Evolutionary conservation across 805 yeast genomes (phyloP).

Genomic region (Wickerhamomyces silvicola): DNA sequence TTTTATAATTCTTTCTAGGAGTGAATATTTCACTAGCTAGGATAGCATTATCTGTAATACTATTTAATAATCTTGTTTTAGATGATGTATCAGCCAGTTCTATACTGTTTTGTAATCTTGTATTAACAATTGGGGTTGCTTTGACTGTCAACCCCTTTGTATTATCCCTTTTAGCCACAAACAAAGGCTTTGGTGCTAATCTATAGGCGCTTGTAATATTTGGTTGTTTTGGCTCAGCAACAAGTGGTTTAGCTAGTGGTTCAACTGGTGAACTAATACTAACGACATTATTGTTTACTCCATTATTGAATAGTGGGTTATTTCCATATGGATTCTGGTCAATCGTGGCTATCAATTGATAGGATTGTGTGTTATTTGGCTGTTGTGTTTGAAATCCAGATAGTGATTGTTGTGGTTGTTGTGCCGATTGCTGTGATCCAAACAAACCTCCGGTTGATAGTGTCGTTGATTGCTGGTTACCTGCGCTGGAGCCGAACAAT

Average conservation of each 20-base stretch:
- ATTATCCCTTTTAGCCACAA: slow-evolving; percentile 22
- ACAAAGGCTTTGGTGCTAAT: slow-evolving; percentile 58
- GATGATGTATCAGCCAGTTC: slow-evolving; percentile 5
- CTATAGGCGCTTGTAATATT: slow-evolving; percentile 56
- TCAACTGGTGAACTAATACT: slow-evolving; percentile 31
- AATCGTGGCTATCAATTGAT: slow-evolving; percentile 24
- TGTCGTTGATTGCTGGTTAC: slow-evolving; percentile 20
- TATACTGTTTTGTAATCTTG: not conserved
- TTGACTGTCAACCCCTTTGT: slow-evolving; percentile 2
- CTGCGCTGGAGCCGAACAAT: slow-evolving; percentile 27
- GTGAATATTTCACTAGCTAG: slow-evolving; percentile 66
- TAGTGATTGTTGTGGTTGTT: slow-evolving; percentile 7
- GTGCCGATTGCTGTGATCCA: too few relatives aligned
- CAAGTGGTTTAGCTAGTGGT: slow-evolving; percentile 43
- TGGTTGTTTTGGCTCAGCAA: slow-evolving; percentile 48
- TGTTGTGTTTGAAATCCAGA: slow-evolving; percentile 16
- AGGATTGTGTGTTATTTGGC: slow-evolving; percentile 14
- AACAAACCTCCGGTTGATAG: slow-evolving; percentile 46
- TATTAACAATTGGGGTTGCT: slow-evolving; percentile 6
- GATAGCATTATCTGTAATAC: slow-evolving; percentile 59
- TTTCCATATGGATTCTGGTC: slow-evolving; percentile 73
- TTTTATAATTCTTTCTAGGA: slow-evolving; percentile 49
- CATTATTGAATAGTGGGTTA: slow-evolving; percentile 54
- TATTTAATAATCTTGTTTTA: slow-evolving; percentile 29
- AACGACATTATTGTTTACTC: slow-evolving; percentile 29